Conservation (phyloP, 805 yeast genomes). For the Candida tallmaniae region DNA sequence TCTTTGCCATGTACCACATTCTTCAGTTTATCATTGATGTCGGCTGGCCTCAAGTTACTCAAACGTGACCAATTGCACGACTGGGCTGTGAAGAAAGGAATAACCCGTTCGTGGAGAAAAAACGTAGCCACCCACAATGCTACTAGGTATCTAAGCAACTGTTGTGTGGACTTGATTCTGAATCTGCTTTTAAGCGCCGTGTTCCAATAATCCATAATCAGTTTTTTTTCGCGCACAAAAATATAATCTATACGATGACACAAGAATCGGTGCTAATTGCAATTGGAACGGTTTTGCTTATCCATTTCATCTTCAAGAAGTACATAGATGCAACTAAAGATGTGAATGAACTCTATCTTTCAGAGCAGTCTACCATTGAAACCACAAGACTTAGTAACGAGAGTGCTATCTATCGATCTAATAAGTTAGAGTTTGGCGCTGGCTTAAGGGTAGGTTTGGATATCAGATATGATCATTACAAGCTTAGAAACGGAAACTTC, state of each 20-base stretch:
- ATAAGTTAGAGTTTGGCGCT: constrained; percentile 66
- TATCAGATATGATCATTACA: constrained; percentile 57
- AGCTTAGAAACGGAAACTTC: constrained; percentile 68
- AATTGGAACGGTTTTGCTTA: constrained; percentile 15
- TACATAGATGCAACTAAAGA: constrained; percentile 43
- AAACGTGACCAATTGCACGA: constrained; percentile 34
- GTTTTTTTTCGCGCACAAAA: too few relatives aligned
- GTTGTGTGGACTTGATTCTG: background rate
- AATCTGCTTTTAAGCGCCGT: background rate
- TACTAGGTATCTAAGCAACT: constrained; percentile 12
- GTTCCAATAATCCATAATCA: background rate
- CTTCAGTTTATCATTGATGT: too few relatives aligned
- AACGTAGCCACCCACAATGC: constrained; percentile 27
- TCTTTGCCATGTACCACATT: too few relatives aligned
- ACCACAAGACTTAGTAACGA: constrained; percentile 63
- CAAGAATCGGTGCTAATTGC: constrained; percentile 13
- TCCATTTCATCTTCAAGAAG: constrained; percentile 17
- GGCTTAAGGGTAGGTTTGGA: constrained; percentile 67
- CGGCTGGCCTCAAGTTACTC: too few relatives aligned
- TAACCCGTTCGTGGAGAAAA: constrained; percentile 27
- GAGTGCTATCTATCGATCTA: constrained; percentile 72
- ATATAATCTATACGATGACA: constrained; percentile 6
- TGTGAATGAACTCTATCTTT: constrained; percentile 52
- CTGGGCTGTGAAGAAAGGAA: constrained; percentile 23
- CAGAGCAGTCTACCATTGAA: constrained; percentile 62